Conservation (phyloP, 805 yeast genomes). For the Kodamaea kaohsiungensis region DNA sequence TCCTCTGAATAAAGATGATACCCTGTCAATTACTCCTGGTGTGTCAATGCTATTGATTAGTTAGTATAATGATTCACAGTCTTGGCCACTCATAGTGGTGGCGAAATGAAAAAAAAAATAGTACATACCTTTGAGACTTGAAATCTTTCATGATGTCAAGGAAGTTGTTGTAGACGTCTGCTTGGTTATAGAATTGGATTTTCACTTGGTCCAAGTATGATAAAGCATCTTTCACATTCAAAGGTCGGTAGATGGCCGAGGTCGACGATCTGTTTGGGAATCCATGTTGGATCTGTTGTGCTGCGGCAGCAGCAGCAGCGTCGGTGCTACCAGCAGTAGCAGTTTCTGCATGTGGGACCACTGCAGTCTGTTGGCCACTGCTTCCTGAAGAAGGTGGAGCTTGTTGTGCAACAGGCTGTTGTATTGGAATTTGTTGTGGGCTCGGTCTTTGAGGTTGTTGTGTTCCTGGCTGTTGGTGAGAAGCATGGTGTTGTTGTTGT, state of each 20-base stretch:
- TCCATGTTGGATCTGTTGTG: slow-evolving; percentile 25
- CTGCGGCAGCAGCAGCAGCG: slow-evolving; percentile 18
- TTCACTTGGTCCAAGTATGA: slow-evolving; percentile 95
- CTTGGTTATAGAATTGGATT: slow-evolving; percentile 85
- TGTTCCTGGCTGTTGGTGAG: slow-evolving; percentile 14
- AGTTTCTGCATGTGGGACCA: slow-evolving; percentile 9
- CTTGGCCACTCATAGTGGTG: no score
- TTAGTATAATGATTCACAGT: neutral
- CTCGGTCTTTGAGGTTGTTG: slow-evolving; percentile 14
- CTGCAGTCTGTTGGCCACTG: slow-evolving; percentile 14
- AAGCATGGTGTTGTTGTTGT: slow-evolving; percentile 11
- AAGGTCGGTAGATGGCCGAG: slow-evolving; percentile 62
- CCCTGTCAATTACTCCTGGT: slow-evolving; percentile 97
- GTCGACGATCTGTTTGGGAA: slow-evolving; percentile 44
- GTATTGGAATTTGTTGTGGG: slow-evolving; percentile 13
- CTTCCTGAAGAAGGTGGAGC: neutral
- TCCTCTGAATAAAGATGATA: slow-evolving; percentile 85
- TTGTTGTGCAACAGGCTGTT: slow-evolving; percentile 16
- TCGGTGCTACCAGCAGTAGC: slow-evolving; percentile 19
- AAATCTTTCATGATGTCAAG: slow-evolving; percentile 98
- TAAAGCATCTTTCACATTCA: slow-evolving; percentile 94
- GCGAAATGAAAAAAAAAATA: neutral
- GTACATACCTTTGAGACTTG: slow-evolving; percentile 63
- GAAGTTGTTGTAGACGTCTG: slow-evolving; percentile 94
- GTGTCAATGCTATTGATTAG: slow-evolving; percentile 71